phyloP scores from a whole-genome alignment of 768 basidiomycete species.

The Tricholoma terreum region DNA sequence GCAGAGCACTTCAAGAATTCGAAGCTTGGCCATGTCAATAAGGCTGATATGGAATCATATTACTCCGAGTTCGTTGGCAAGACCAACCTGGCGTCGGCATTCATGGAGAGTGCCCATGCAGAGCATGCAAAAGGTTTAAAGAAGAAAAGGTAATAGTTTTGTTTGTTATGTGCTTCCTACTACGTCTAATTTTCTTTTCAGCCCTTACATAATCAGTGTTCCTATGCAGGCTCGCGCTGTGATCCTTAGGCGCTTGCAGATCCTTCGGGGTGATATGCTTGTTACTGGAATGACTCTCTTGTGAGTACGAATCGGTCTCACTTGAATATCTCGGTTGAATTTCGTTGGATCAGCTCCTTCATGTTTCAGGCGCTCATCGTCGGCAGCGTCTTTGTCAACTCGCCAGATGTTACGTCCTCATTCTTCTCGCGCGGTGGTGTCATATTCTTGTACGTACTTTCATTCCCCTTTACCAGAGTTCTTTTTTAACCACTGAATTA shows the following conservation, averaged over 20 bases:
- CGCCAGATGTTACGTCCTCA: constrained; percentile 51
- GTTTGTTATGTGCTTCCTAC: background rate
- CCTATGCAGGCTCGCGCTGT: constrained; percentile 45
- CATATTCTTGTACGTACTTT: constrained; percentile 61
- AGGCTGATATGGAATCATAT: constrained; percentile 46
- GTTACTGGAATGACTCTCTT: constrained; percentile 33
- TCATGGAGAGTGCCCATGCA: constrained; percentile 42
- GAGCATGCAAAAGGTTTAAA: constrained; percentile 49
- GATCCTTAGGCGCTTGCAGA: constrained; percentile 43
- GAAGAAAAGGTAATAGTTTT: constrained; percentile 27
- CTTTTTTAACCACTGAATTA: background rate
- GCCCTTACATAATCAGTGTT: constrained; percentile 44
- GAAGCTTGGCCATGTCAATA: constrained; percentile 37
- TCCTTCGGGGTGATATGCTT: constrained; percentile 38
- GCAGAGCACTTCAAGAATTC: constrained; percentile 45
- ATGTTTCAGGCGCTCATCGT: constrained; percentile 49
- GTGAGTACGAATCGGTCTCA: constrained; percentile 19
- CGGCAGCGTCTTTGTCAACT: constrained; percentile 62
- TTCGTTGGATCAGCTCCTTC: constrained; percentile 35
- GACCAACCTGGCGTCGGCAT: constrained; percentile 38
- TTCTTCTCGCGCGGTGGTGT: constrained; percentile 79
- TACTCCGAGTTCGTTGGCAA: constrained; percentile 41
- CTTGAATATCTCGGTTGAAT: no score
- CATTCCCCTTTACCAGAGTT: background rate
- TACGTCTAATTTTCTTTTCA: constrained; percentile 10